Percentiles rank a stretch among this genome's conserved stretches.
These are phyloP conservation scores for Penicillium psychrosexuale DNA, from an alignment of 2,329 filamentous ascomycete species.

Conservation along the genomic window DNA sequence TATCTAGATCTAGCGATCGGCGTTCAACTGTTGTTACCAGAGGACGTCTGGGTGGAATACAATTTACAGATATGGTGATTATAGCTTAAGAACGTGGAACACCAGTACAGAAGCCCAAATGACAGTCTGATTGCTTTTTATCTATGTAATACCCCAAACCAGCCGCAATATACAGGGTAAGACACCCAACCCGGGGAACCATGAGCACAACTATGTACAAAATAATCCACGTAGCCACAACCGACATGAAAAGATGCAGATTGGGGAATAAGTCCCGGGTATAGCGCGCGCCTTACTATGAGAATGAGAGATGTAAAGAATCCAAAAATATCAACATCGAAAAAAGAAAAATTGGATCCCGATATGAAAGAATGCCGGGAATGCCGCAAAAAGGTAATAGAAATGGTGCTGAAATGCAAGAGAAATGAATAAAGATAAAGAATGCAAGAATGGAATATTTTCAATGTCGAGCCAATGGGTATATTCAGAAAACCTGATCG, in stretches of 20 bases:
- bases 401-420: conserved; percentile 1
- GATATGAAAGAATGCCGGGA: not conserved
- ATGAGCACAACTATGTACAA: conserved; percentile 8
- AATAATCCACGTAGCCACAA: conserved; percentile 4
- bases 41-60: no score
- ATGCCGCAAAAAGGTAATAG: conserved; percentile 6
- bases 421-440: not conserved
- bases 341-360: conserved; percentile 1
- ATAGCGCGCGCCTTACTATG: conserved; percentile 36
- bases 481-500: not conserved
- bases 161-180: conserved; percentile 3
- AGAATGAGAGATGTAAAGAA: conserved; percentile 8
- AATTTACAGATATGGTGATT: no score
- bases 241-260: conserved; percentile 7
- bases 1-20: no score
- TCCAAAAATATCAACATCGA: conserved; percentile 1
- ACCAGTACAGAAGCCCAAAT: not conserved
- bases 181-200: conserved; percentile 17
- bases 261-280: conserved; percentile 20
- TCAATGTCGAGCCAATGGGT: not conserved
- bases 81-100: not conserved
- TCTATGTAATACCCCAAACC: not conserved
- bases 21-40: no score
- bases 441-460: not conserved
- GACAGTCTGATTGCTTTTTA: conserved; percentile 8